Base-by-base conservation (phyloP, 768 basidiomycete genomes). In the Strobilomyces dryophilus region DNA sequence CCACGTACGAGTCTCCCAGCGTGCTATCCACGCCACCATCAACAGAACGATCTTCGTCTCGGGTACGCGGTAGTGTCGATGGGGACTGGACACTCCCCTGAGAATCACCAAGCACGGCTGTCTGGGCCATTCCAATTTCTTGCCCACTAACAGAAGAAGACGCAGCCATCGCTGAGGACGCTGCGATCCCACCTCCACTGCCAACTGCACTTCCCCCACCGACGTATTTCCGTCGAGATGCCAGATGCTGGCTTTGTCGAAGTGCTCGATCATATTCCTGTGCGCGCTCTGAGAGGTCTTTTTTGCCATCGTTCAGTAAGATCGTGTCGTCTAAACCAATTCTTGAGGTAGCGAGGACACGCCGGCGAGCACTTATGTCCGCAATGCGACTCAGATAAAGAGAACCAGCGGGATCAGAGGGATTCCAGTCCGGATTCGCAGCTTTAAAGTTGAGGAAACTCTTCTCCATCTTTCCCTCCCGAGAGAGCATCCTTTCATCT, bases 381-480 rank as follows among this genome's bases (percentile, higher is more conserved):
- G 88, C 86, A 74, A 98, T 83, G 45, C 89, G 82, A 58, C 80
- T 88, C 49, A 98, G 82, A 69, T 93, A 98, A 12, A 97, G 76
- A 2, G 94, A 98, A 12, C 92, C 87, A 4, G 90, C 81, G 1
- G 93, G 92, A 65, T 99, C 95, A 0, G 83, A 77, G 0, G 95
- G 95, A 56, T 82, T 88, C 95, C 95, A 99, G 54, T 93, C 91
- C 11, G 95, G 95, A 71, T 98, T 91, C 1, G 92, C 88, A 40
- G 92, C 92, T 74, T 95, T 95, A 78, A 97, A 97, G 65, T 89
- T 92, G 31, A 95, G 74, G 74, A 97, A 91, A 68, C 89, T 92
- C 75, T 98, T 97, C 77, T 99, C 97, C 95, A 99, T 98, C 79
- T 99, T 99, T 34, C 92, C 92, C 60, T 95, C 89, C 56, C 89